phyloP scores from a whole-genome alignment of 352 stramenopile species.

The Globisporangium sylvaticum region DNA sequence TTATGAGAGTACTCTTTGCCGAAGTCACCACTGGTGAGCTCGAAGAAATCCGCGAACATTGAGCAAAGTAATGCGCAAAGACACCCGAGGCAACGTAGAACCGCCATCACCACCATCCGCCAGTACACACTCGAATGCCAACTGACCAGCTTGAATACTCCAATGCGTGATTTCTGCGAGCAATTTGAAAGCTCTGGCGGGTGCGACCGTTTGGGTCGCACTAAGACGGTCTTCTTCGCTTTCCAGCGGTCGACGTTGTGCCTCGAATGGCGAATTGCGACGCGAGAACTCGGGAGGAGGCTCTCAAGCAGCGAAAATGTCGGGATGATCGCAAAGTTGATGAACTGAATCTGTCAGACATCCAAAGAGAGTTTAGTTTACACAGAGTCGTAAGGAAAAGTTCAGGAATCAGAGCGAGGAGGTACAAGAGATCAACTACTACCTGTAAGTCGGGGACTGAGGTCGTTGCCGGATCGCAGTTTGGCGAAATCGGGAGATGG shows the following conservation, averaged over 20 bases:
- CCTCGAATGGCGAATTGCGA: conserved; percentile 9
- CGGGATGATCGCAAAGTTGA: conserved; percentile 23
- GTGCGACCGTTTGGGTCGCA: no score
- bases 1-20: not conserved
- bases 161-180: not conserved
- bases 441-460: conserved; percentile 24
- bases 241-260: conserved; percentile 20
- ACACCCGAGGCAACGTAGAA: not conserved
- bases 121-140: not conserved
- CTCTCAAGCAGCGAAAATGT: conserved; percentile 21
- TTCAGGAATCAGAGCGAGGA: not conserved
- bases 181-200: no score
- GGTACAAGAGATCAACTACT: not conserved
- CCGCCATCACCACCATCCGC: not conserved
- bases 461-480: conserved; percentile 17
- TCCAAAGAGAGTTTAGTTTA: not conserved
- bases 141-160: not conserved
- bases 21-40: not conserved
- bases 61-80: not conserved
- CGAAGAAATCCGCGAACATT: not conserved
- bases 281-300: conserved; percentile 13
- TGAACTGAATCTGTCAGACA: conserved; percentile 24
- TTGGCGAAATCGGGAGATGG: conserved; percentile 18
- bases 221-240: not conserved
- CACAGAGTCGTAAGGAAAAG: not conserved